Evolutionary conservation across 352 stramenopile species (phyloP), one percentile per base, ranked within the genome.

Genomic region (Phytophthora pistaciae): DNA sequence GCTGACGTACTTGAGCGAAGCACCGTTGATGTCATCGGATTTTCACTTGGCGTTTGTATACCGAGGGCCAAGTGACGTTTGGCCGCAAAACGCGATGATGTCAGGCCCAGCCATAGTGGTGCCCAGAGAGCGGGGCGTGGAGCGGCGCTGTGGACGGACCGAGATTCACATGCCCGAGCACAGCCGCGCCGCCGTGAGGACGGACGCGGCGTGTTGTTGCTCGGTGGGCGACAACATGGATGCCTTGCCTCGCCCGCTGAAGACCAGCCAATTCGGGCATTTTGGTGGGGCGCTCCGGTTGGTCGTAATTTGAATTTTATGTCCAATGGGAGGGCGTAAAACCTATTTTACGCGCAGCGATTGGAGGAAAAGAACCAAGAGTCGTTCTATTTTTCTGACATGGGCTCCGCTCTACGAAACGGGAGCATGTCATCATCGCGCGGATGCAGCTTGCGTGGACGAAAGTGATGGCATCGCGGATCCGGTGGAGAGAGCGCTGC

Each of bases 1-100:
- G 54, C 74, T 81, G 74, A 81, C 74, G 74, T 79, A 77, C 74
- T 68, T 77, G 66, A 57, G 40, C 56, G n/a, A 57, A 67, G 74
- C 44, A 23, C 56, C 21, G 62, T 78, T 74, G 70, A 81, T 81
- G 74, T 81, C 74, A 79, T 78, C 40, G 58, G 9, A n/a, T 14
- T 38, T 36, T 6, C 16, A 74, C 62, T 80, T 72, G 55, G 3
- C 1, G 18, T 70, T 79, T 80, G 72, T 83, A 80, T 74, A 23
- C 4, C 13, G 0, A 0, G 3, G 4, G 18, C n/a, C 38, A 46
- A 46, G 38, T 82, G 75, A 82, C 75, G 75, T 62, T 56, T 52
- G 11, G 16, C 3, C 29, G 46, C 36, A 59, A 82, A 71, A 68
- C 55, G 20, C 48, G 68, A 77, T 82, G 75, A 82, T 80, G 75